Base-by-base conservation (phyloP, 106 monocot genomes). In the Dendrobium catenatum region DNA sequence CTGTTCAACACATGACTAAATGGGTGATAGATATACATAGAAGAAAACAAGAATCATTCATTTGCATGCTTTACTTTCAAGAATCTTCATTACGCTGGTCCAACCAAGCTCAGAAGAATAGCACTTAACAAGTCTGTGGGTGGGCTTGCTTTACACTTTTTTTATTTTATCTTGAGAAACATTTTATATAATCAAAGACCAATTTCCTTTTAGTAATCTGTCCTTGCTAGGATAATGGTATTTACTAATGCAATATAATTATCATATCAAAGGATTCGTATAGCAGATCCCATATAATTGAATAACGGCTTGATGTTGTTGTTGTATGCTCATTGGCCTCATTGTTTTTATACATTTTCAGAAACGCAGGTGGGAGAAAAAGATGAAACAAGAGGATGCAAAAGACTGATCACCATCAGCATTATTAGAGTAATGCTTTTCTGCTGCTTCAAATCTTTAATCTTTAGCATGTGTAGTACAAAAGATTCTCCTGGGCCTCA, bases 331-430 rank as follows among this genome's bases (percentile, higher is more conserved):
- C 40, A 70, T 70, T 37, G 4, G 1, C 31, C n/a, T 31, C 42
- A 13, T n/a, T 18, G 44, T 29, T 27, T 72, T 79, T 80, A 15
- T 79, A 47, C 44, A 75, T 58, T 55, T 4, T 55, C 88, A 92
- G 92, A 92, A 92, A 80, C 95, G 92, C 9, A 85, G 88, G 70
- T 95, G 95, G 95, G 92, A 89, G 90, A 95, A 95, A 79, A 95
- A 88, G 81, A 95, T 95, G 92, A 92, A 92, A 84, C 86, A 85
- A 75, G 94, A 94, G 79, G 91, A 94, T 26, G 81, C 76, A 61
- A 83, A 85, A 29, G 76, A 79, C 42, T 79, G 55, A 78, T 77
- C 9, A 75, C 51, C 13, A 66, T 66, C 61, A 6, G 22, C 7
- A 22, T 18, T 17, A 61, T 6, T n/a, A n/a, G 61, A 4, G 18